Percentiles rank a stretch among this genome's conserved stretches.
phyloP scores from a whole-genome alignment of 2,329 filamentous ascomycete genomes.

The Cordyceps fumosorosea region DNA sequence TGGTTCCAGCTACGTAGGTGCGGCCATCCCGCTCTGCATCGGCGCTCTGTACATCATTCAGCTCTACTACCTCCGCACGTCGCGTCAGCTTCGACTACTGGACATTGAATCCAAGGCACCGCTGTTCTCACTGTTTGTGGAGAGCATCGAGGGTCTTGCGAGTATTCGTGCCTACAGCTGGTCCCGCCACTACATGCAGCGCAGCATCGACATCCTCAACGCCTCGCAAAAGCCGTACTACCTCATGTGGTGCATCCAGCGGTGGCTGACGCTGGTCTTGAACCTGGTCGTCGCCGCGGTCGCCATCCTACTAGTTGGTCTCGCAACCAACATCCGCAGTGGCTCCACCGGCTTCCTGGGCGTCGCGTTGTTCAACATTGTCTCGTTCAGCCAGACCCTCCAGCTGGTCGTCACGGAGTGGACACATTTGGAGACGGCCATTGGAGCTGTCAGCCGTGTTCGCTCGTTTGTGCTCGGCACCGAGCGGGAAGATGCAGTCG shows the following conservation, averaged over 20 bases:
- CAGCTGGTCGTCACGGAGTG: slow-evolving; percentile 29
- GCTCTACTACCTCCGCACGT: slow-evolving; percentile 26
- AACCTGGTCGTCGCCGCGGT: slow-evolving; percentile 39
- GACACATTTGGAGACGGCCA: slow-evolving; percentile 24
- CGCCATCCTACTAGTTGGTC: slow-evolving; percentile 37
- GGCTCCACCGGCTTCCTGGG: slow-evolving; percentile 24
- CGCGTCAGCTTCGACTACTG: slow-evolving; percentile 25
- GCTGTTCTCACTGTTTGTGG: slow-evolving; percentile 23
- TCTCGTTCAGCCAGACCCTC: slow-evolving; percentile 23
- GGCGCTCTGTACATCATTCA: slow-evolving; percentile 22
- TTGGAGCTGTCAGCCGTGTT: slow-evolving; percentile 23
- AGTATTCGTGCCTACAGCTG: slow-evolving; percentile 31
- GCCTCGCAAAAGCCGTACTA: slow-evolving; percentile 28
- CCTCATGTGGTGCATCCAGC: slow-evolving; percentile 41
- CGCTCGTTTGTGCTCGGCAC: slow-evolving; percentile 20
- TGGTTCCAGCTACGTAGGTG: slow-evolving; percentile 38
- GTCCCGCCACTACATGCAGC: slow-evolving; percentile 18
- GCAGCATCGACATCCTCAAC: slow-evolving; percentile 26
- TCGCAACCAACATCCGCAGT: slow-evolving; percentile 32
- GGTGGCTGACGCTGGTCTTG: slow-evolving; percentile 42
- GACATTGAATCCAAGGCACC: slow-evolving; percentile 27
- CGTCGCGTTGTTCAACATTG: slow-evolving; percentile 23
- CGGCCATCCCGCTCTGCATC: slow-evolving; percentile 36
- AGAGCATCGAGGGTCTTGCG: slow-evolving; percentile 20
- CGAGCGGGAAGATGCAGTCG: slow-evolving; percentile 18